Percentiles rank a stretch among this genome's conserved stretches.
phyloP scores from a whole-genome alignment of 352 stramenopile species.

The Globisporangium iwayamae region DNA sequence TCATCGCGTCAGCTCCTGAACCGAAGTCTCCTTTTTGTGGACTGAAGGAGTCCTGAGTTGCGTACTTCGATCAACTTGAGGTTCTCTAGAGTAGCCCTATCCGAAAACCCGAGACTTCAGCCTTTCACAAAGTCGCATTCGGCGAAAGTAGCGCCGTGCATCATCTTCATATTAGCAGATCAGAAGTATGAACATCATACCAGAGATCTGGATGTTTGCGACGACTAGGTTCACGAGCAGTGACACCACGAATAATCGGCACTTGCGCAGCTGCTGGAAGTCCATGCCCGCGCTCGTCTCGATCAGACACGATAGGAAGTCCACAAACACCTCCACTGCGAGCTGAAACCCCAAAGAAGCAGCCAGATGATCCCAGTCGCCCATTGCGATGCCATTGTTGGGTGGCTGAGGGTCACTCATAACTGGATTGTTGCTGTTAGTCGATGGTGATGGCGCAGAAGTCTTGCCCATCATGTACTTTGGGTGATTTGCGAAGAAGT shows the following conservation, averaged over 20 bases:
- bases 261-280: not conserved
- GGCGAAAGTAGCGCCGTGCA: too few species aligned
- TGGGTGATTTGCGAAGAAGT: constrained; percentile 30
- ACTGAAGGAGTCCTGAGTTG: too few species aligned
- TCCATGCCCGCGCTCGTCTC: not conserved
- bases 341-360: not conserved
- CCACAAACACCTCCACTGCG: not conserved
- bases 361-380: not conserved
- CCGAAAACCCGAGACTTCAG: too few species aligned
- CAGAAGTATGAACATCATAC: not conserved
- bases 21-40: too few species aligned
- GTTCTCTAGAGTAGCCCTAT: too few species aligned
- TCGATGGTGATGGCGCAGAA: too few species aligned
- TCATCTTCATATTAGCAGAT: too few species aligned
- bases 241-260: not conserved
- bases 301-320: not conserved
- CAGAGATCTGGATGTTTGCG: constrained; percentile 4
- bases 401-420: too few species aligned
- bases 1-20: too few species aligned
- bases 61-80: too few species aligned
- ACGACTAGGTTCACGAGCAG: not conserved
- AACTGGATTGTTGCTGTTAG: too few species aligned
- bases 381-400: not conserved
- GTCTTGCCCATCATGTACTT: constrained; percentile 19
- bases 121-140: too few species aligned